Evolutionary conservation across 331 rosid species (phyloP).

Genomic region (Cydonia oblonga): DNA sequence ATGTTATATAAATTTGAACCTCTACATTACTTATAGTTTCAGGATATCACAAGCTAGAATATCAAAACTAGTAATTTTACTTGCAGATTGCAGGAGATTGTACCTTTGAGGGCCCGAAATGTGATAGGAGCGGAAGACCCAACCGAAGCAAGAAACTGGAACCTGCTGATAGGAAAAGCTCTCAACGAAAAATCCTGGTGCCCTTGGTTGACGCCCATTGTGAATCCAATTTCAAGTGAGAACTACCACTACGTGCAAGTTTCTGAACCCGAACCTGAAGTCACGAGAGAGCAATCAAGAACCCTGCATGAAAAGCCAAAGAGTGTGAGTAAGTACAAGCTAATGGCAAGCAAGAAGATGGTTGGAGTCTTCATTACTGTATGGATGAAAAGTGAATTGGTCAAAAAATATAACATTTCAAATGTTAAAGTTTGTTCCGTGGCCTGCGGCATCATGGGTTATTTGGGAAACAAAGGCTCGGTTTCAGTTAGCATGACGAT

Average conservation of each 20-base stretch:
- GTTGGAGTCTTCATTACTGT: constrained; percentile 84
- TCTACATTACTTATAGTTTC: no score
- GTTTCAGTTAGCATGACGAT: constrained; percentile 77
- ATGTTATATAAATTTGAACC: constrained; percentile 5
- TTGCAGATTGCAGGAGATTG: constrained; percentile 83
- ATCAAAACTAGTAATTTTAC: not conserved
- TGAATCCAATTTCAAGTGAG: constrained; percentile 24
- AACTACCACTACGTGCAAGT: constrained; percentile 9
- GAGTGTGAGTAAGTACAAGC: constrained; percentile 31
- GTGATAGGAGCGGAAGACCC: constrained; percentile 85
- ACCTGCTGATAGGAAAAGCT: constrained; percentile 53
- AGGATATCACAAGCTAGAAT: not conserved
- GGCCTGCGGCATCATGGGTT: constrained; percentile 97
- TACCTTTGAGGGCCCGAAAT: constrained; percentile 62
- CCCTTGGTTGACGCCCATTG: constrained; percentile 46
- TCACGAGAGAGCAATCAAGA: constrained; percentile 7
- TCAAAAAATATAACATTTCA: constrained; percentile 45
- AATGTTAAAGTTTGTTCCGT: constrained; percentile 72
- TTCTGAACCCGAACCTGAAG: constrained; percentile 9
- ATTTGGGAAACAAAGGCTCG: constrained; percentile 81
- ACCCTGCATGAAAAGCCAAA: constrained; percentile 4
- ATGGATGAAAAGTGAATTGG: constrained; percentile 58
- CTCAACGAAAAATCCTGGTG: constrained; percentile 40
- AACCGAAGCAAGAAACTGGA: constrained; percentile 76
- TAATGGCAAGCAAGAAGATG: constrained; percentile 85